Evolutionary conservation across 1,284 basidiomycete species (phyloP), one percentile per base, ranked within the genome.

Genomic region (Marasmius fiardii): DNA sequence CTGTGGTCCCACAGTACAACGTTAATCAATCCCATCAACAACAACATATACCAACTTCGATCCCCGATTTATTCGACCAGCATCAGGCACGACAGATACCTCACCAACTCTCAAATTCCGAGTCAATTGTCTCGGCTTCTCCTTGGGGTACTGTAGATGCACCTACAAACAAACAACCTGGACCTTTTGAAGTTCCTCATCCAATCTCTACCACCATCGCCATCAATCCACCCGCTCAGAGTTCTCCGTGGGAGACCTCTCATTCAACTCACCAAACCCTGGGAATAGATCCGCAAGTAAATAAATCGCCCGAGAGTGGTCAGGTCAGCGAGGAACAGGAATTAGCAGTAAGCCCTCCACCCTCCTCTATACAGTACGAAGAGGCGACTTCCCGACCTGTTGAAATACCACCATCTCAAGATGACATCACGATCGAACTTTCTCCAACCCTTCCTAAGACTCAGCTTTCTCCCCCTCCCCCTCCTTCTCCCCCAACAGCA

Each of bases 181-280:
- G 71, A 35, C 75, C 77, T 1, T 78, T 79, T 60, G 80, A 80
- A 54, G 58, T 59, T 5, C 54, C 58, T 14, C 73, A 71, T 51
- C 69, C 74, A 33, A 70, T 65, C 43, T 62, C 64, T 12, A 37
- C 51, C 26, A 68, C 67, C 41, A 71, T 64, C 7, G 47, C 61
- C 37, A 57, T 58, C 43, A 61, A 60, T 51, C 62, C 70, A 28
- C 37, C 67, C 18, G 54, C 71, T 4, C 71, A 71, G 45, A 39
- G 62, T 12, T 71, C 71, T 4, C 70, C 73, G 24, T 75, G 79
- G 79, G 67, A 63, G 43, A 65, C 62, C 31, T 48, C 56, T 60
- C 68, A 54, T 53, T 60, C 64, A 62, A 43, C 64, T 61, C 60
- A 63, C 7, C 62, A 60, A 49, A 24, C 55, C 48, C 56, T 56